Percentiles rank a stretch among this genome's conserved stretches.
These are phyloP conservation scores for Colletotrichum gloeosporioides DNA, from an alignment of 2,329 filamentous ascomycete species.

Conservation along the genomic window DNA sequence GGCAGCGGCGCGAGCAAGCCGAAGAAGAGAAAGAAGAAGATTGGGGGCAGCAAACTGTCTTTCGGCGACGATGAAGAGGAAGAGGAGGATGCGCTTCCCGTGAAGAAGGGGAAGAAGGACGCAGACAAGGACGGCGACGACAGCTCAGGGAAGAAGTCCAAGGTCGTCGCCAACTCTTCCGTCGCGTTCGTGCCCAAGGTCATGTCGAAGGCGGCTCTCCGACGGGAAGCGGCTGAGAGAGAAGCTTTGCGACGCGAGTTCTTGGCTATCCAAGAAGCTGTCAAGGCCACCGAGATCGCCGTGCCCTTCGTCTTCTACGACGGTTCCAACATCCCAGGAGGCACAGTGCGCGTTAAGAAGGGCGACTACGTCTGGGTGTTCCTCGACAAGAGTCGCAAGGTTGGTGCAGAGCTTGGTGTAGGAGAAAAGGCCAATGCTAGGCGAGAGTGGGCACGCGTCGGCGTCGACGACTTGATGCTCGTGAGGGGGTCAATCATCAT, in stretches of 20 bases:
- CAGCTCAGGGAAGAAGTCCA: constrained; percentile 39
- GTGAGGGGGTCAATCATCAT: constrained; percentile 91
- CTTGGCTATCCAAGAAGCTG: constrained; percentile 78
- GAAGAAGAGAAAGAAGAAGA: constrained; percentile 53
- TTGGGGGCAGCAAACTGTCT: constrained; percentile 56
- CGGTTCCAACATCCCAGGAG: constrained; percentile 86
- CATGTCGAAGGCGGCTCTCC: constrained; percentile 73
- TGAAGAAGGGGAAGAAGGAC: constrained; percentile 21
- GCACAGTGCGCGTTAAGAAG: constrained; percentile 86
- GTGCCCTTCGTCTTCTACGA: constrained; percentile 98
- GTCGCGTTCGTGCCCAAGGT: constrained; percentile 72
- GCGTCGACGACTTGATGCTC: constrained; percentile 94
- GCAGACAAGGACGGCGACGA: constrained; percentile 24
- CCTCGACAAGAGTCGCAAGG: constrained; percentile 87
- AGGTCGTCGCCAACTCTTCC: constrained; percentile 66
- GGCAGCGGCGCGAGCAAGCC: constrained; percentile 31
- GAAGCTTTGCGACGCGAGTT: constrained; percentile 86
- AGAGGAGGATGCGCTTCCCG: constrained; percentile 35
- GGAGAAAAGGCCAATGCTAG: constrained; percentile 71
- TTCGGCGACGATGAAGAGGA: constrained; percentile 74
- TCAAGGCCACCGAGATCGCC: constrained; percentile 87
- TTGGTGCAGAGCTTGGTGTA: constrained; percentile 82
- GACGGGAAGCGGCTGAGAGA: constrained; percentile 79
- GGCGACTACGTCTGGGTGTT: constrained; percentile 94
- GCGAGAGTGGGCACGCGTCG: constrained; percentile 89